These are phyloP conservation scores for Rhazya stricta DNA, from an alignment of 257 asterid genomes.

Conservation along the genomic window DNA sequence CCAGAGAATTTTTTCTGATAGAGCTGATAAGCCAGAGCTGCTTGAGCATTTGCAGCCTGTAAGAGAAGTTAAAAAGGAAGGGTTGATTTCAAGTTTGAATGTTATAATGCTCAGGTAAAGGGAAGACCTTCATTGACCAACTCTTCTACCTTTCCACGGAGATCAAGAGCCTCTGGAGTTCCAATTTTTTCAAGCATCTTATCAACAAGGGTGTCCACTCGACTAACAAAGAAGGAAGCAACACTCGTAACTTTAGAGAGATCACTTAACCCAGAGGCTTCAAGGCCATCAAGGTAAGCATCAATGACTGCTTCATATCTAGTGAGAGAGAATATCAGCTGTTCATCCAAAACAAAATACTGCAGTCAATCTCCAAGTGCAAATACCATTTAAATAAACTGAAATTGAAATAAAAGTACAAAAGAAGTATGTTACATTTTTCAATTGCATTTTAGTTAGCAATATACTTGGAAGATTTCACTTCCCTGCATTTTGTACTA, in stretches of 20 bases:
- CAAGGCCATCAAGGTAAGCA: constrained; percentile 99
- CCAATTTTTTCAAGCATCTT: constrained; percentile 96
- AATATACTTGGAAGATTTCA: not conserved
- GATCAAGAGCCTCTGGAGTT: constrained; percentile 87
- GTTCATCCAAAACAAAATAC: constrained; percentile 27
- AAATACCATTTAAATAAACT: not conserved
- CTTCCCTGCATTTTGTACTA: not conserved
- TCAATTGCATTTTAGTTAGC: not conserved
- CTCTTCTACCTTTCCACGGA: constrained; percentile 84
- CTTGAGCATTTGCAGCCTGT: constrained; percentile 99
- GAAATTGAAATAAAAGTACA: not conserved
- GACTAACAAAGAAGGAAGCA: constrained; percentile 96
- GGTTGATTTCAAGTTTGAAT: constrained; percentile 7
- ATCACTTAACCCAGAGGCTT: constrained; percentile 90
- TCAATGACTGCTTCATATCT: constrained; percentile 98
- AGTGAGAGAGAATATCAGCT: constrained; percentile 92
- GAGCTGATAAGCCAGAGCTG: constrained; percentile 84
- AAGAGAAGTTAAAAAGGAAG: constrained; percentile 4
- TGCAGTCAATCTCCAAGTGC: not conserved
- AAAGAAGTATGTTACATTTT: not conserved
- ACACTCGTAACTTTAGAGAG: constrained; percentile 95
- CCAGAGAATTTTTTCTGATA: constrained; percentile 98
- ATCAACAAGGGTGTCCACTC: constrained; percentile 93
- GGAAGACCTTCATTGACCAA: not conserved
- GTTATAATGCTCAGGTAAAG: not conserved